Conservation (phyloP, 202 grass and related monocot genomes). For the Schoenoplectus triqueter region DNA sequence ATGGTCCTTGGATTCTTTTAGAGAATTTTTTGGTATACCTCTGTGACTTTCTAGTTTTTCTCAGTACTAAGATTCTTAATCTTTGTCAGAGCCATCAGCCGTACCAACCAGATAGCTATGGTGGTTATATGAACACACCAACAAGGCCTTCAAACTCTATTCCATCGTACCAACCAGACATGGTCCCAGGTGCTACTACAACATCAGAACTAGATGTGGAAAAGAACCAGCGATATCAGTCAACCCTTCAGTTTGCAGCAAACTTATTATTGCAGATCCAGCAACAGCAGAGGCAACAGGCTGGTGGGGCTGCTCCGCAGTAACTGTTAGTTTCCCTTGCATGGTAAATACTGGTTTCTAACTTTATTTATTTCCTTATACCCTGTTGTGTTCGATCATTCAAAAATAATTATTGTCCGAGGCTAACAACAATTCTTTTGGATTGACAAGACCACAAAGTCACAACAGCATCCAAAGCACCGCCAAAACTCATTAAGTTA, state of each 20-base stretch:
- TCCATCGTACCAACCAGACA: slow-evolving; percentile 17
- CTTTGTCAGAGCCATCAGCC: slow-evolving; percentile 59
- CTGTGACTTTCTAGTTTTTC: neutral
- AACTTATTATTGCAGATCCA: slow-evolving; percentile 73
- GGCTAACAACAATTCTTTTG: neutral
- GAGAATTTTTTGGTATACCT: neutral
- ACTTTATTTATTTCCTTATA: slow-evolving; percentile 28
- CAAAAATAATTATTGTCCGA: neutral
- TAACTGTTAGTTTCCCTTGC: slow-evolving; percentile 22
- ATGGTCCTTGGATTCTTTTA: neutral
- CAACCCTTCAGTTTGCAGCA: slow-evolving; percentile 90
- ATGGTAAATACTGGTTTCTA: slow-evolving; percentile 45
- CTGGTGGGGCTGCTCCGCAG: slow-evolving; percentile 14
- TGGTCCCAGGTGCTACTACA: slow-evolving; percentile 40
- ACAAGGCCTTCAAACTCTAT: slow-evolving; percentile 34
- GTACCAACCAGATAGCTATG: slow-evolving; percentile 59
- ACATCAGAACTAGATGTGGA: slow-evolving; percentile 61
- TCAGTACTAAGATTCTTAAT: slow-evolving; percentile 27
- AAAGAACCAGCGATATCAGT: slow-evolving; percentile 86
- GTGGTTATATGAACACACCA: slow-evolving; percentile 42
- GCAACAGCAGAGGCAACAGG: slow-evolving; percentile 45
- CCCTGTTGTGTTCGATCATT: slow-evolving; percentile 34
- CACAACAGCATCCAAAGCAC: neutral
- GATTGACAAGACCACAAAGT: neutral
- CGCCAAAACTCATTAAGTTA: neutral